Base-by-base conservation (phyloP, 176 grass and related monocot genomes). In the Musa beccarii region DNA sequence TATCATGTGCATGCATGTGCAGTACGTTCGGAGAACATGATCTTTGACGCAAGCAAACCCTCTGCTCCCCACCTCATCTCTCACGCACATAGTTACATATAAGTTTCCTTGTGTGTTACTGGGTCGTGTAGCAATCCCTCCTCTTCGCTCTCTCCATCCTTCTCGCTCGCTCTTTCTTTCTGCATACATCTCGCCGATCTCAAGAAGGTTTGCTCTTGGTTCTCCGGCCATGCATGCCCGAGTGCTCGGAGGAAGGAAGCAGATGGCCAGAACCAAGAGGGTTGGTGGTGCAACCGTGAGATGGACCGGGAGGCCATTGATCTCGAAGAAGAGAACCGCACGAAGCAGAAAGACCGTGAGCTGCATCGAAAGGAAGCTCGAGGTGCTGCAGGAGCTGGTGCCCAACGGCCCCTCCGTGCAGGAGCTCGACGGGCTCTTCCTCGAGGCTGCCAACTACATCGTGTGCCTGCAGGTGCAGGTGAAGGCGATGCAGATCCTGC, bases 401-500 rank as follows among this genome's bases (percentile, higher is more conserved):
- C 68, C 68, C 1, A 11, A 51, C 68, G 34, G 68, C 16, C 17
- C 19, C 57, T 26, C 49, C 15, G 3, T 26, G 26, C 11, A 16
- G 73, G 73, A 16, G 54, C 54, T 75, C 8, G 54, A 75, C 13
- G 73, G 26, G 16, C 54, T 75, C 20, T 75, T 75, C 19, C 8
- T 54, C 2, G 53, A 75, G 54, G 54, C 73, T 2, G 73, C 73
- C 6, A n/a, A 59, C 55, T 75, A 75, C 54, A 75, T 75, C 54
- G 29, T 75, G 53, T 49, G 54, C 54, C 54, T 75, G 19, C 73
- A 75, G 73, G 17, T n/a, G 73, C 73, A 75, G 55, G 73, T 75
- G 73, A 57, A 49, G 54, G 24, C 61, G 54, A 75, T 75, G 73
- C 73, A 75, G 54, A 59, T 61, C 51, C 12, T 75, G 73, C 54